Percentiles rank a stretch among this genome's conserved stretches.
Conservation (phyloP, 805 yeast species). For the Pichia phayaonensis region DNA sequence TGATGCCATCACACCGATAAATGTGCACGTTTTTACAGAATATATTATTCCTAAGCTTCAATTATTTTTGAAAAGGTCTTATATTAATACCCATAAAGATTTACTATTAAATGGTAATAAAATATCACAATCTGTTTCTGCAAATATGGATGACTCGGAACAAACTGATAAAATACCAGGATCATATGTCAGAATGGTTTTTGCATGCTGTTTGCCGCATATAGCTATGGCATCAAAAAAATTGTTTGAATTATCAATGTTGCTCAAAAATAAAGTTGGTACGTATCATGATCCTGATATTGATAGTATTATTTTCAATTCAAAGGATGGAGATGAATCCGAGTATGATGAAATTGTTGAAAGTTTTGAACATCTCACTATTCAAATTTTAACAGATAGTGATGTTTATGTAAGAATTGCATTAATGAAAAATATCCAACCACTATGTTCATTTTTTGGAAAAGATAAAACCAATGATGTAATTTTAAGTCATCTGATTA, state of each 20-base stretch:
- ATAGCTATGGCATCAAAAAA: constrained; percentile 58
- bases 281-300: constrained; percentile 36
- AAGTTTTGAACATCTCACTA: constrained; percentile 59
- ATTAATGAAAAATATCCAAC: constrained; percentile 61
- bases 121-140: constrained; percentile 1
- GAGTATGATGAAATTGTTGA: constrained; percentile 39
- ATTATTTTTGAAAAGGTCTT: constrained; percentile 33
- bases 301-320: constrained; percentile 30
- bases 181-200: constrained; percentile 48
- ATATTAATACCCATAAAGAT: constrained; percentile 13
- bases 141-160: not conserved
- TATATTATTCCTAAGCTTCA: constrained; percentile 68
- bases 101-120: constrained; percentile 1
- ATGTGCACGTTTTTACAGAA: constrained; percentile 71
- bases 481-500: constrained; percentile 81
- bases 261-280: constrained; percentile 31
- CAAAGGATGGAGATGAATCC: constrained; percentile 28
- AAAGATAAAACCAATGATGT: constrained; percentile 83
- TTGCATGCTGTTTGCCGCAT: constrained; percentile 68
- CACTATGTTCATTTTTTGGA: constrained; percentile 76
- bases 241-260: constrained; percentile 55
- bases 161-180: constrained; percentile 9
- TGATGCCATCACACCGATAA: constrained; percentile 61
- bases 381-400: constrained; percentile 61
- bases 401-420: constrained; percentile 61